phyloP scores from a whole-genome alignment of 148 eudicot genomes.

The Heliosperma pusillum region DNA sequence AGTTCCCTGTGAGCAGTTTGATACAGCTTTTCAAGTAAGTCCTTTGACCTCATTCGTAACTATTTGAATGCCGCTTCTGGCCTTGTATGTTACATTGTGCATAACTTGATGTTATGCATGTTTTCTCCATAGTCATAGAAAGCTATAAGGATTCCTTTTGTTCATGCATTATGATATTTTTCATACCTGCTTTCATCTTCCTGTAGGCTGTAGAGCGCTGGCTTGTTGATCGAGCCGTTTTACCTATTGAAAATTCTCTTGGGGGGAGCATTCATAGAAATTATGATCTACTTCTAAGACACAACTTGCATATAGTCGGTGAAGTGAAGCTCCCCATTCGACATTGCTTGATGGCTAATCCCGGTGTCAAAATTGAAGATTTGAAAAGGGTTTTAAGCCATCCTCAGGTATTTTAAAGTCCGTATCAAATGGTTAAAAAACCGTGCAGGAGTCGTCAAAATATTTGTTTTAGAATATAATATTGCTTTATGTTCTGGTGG shows the following conservation, averaged over 20 bases:
- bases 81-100: neutral
- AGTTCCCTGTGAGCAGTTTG: conserved; percentile 80
- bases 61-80: neutral
- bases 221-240: conserved; percentile 56
- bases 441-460: neutral
- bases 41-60: conserved; percentile 11
- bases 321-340: conserved; percentile 56
- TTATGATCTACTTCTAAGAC: conserved; percentile 50
- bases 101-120: neutral
- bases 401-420: conserved; percentile 42
- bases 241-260: conserved; percentile 54
- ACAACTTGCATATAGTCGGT: conserved; percentile 52
- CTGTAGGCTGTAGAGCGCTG: conserved; percentile 50
- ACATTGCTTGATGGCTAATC: conserved; percentile 49
- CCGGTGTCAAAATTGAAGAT: conserved; percentile 37
- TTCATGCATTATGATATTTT: neutral
- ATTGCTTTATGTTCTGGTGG: neutral
- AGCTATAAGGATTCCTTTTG: neutral
- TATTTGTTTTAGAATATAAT: neutral
- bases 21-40: conserved; percentile 69
- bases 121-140: neutral
- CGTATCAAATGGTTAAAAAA: neutral
- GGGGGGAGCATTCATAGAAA: conserved; percentile 63
- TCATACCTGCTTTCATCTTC: conserved; percentile 2
- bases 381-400: conserved; percentile 50